Evolutionary conservation across 805 yeast genomes (phyloP).

Genomic region (Myxozyma neotropica): DNA sequence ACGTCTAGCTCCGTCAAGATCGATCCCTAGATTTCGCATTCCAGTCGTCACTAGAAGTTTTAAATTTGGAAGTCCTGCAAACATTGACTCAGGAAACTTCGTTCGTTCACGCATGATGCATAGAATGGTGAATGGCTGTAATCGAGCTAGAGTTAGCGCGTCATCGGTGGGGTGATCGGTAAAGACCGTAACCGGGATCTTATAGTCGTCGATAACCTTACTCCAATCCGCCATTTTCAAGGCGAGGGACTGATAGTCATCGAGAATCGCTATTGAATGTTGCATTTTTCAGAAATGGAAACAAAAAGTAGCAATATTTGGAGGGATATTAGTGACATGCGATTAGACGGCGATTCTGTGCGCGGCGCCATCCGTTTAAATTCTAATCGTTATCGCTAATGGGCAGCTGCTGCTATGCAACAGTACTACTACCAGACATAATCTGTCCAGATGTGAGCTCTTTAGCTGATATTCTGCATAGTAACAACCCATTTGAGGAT

Average conservation of each 20-base stretch:
- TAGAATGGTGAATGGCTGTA: slow-evolving; percentile 31
- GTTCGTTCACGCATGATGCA: slow-evolving; percentile 36
- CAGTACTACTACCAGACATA: not conserved
- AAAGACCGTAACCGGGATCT: slow-evolving; percentile 32
- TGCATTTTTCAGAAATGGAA: not conserved
- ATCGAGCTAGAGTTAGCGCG: slow-evolving; percentile 12
- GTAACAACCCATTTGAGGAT: too few species aligned
- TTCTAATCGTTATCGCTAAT: not conserved
- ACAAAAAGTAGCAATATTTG: not conserved
- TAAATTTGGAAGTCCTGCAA: slow-evolving; percentile 30
- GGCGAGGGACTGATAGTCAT: slow-evolving; percentile 35
- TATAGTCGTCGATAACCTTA: slow-evolving; percentile 4
- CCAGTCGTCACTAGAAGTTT: slow-evolving; percentile 35
- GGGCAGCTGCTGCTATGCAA: not conserved
- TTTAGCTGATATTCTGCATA: too few species aligned
- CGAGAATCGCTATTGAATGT: slow-evolving; percentile 31
- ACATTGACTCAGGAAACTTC: slow-evolving; percentile 20
- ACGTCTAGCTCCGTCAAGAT: slow-evolving; percentile 27
- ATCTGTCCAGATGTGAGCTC: too few species aligned
- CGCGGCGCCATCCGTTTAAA: too few species aligned
- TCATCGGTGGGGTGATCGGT: slow-evolving; percentile 21
- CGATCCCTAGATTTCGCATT: slow-evolving; percentile 31
- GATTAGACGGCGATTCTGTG: too few species aligned
- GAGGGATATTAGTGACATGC: too few species aligned
- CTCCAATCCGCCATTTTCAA: slow-evolving; percentile 33